Evolutionary conservation across 768 basidiomycete genomes (phyloP).

Genomic region (Aureoboletus auriporus): DNA sequence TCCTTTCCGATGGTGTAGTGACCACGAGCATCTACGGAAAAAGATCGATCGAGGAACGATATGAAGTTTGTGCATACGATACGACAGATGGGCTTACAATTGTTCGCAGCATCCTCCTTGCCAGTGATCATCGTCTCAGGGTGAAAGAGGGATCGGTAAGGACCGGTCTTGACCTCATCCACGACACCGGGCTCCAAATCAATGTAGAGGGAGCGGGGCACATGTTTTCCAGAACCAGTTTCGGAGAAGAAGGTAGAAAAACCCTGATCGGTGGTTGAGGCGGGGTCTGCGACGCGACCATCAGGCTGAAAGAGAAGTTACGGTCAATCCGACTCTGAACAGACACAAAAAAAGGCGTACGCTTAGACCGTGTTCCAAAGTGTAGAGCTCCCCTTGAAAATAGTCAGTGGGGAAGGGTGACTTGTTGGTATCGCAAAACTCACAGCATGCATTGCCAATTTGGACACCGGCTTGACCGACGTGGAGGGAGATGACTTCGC

Average conservation of each 20-base stretch:
- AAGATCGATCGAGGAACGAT: constrained; percentile 11
- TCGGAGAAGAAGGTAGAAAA: constrained; percentile 99
- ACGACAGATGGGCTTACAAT: constrained; percentile 63
- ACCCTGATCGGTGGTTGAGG: constrained; percentile 61
- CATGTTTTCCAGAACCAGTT: constrained; percentile 89
- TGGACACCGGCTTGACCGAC: constrained; percentile 97
- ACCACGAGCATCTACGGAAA: constrained; percentile 82
- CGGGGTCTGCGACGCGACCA: constrained; percentile 74
- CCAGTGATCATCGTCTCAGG: constrained; percentile 96
- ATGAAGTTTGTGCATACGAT: neutral
- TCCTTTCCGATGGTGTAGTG: constrained; percentile 99
- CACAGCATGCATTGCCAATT: constrained; percentile 95
- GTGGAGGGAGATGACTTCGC: constrained; percentile 94
- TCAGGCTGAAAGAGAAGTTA: constrained; percentile 60
- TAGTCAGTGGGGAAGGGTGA: constrained; percentile 9
- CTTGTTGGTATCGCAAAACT: constrained; percentile 30
- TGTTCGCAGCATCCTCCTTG: constrained; percentile 99
- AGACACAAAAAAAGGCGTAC: constrained; percentile 45
- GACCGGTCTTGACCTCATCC: constrained; percentile 91
- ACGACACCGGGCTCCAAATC: constrained; percentile 94
- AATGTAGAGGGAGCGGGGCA: constrained; percentile 94
- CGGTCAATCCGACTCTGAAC: constrained; percentile 7
- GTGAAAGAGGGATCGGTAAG: constrained; percentile 93
- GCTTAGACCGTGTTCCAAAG: constrained; percentile 93
- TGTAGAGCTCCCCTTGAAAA: constrained; percentile 89